Evolutionary conservation across 2,329 filamentous ascomycete species (phyloP), one percentile per base, ranked within the genome.

Genomic region (Aaosphaeria pasadenensis): DNA sequence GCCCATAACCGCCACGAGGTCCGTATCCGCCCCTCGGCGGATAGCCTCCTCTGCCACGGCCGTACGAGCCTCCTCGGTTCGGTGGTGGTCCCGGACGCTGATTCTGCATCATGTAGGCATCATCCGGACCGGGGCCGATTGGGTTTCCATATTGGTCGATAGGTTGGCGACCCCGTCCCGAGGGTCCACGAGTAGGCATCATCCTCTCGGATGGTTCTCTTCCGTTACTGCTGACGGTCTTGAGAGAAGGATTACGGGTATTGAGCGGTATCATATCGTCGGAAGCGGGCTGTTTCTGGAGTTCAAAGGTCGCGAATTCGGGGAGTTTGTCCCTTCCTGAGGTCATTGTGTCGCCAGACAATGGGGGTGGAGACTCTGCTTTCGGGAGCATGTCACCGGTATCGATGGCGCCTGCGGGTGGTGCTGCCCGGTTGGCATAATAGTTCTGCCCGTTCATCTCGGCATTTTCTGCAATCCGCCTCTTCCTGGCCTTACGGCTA

Each of bases 361-460:
- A 65, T 3, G 78, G 75, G 31, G 79, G 78, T 29, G 79, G 78
- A 38, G 77, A 78, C 50, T 82, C 79, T 5, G 78, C 76, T 56
- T 75, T 73, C 30, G 75, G 73, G 30, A 75, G 62, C n/a, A 57
- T 51, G 13, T 66, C 54, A 49, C 60, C 52, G 29, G 58, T 54
- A 7, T 57, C 62, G 51, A 55, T 64, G 48, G 56, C 46, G 9
- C 9, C n/a, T 9, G 33, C 33, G 33, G 33, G 33, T 36, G 33
- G 33, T 9, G n/a, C 33, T 36, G 33, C 7, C 30, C 77, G 69
- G 64, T 75, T 73, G 58, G 74, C 69, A 71, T 95, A 96, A 68
- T 87, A 96, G 64, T 91, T 94, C 62, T 94, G 85, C 30, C 92
- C 92, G 67, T 89, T 97, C 91, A 97, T 97, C 67, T 97, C 91